Conservation (phyloP, 176 grass and related monocot species). For the Stipa capillata region DNA sequence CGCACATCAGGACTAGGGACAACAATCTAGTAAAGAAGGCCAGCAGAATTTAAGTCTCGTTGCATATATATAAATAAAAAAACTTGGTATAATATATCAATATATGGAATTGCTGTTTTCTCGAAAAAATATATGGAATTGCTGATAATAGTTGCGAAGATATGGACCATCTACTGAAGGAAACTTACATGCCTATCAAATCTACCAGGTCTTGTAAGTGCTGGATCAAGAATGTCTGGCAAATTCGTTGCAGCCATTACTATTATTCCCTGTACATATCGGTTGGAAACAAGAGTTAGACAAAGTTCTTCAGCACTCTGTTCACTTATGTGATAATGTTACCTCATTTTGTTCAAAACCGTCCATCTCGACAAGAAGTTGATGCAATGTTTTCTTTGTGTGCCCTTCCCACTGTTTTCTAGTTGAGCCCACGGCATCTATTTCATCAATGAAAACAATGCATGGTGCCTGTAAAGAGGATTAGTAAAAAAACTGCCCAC, state of each 20-base stretch:
- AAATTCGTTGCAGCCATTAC: constrained; percentile 99
- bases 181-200: constrained; percentile 99
- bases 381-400: constrained; percentile 99
- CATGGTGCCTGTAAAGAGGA: constrained; percentile 70
- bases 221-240: constrained; percentile 97
- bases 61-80: neutral
- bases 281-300: neutral
- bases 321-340: constrained; percentile 3
- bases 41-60: neutral
- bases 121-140: neutral
- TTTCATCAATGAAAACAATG: constrained; percentile 99
- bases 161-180: neutral
- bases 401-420: constrained; percentile 99
- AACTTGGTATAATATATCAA: too few relatives aligned
- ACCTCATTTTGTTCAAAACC: constrained; percentile 99
- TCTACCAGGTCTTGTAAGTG: constrained; percentile 96
- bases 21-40: constrained; percentile 72
- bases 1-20: constrained; percentile 86
- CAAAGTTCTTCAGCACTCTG: neutral
- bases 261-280: constrained; percentile 80
- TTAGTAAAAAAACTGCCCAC: neutral
- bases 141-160: neutral
- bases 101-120: neutral
- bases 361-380: constrained; percentile 99
- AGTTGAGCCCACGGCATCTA: constrained; percentile 96